Conservation (phyloP, 345 rosid genomes). For the Carallia pectinifolia region DNA sequence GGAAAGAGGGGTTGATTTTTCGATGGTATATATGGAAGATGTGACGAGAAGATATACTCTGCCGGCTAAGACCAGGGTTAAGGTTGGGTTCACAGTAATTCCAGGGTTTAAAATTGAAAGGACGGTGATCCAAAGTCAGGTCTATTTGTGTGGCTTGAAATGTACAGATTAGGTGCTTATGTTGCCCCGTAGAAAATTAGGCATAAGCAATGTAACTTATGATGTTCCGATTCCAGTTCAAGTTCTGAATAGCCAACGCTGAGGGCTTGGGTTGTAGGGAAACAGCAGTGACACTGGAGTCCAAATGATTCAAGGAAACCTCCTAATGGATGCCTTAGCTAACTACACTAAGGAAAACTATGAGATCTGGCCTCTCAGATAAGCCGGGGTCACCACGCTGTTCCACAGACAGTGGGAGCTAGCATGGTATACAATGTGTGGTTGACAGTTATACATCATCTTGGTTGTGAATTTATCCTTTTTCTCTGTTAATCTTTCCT, state of each 20-base stretch:
- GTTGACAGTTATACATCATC: background rate
- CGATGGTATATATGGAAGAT: slow-evolving; percentile 86
- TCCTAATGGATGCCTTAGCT: slow-evolving; percentile 10
- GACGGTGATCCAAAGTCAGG: slow-evolving; percentile 75
- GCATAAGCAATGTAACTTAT: slow-evolving; percentile 1
- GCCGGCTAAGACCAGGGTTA: slow-evolving; percentile 38
- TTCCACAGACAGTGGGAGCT: slow-evolving; percentile 8
- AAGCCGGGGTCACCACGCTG: slow-evolving; percentile 7
- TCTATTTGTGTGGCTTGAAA: slow-evolving; percentile 54
- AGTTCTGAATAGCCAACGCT: background rate
- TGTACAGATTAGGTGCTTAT: slow-evolving; percentile 39
- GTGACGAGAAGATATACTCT: slow-evolving; percentile 39
- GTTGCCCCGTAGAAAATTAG: slow-evolving; percentile 8
- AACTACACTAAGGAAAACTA: slow-evolving; percentile 10
- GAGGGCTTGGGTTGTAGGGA: slow-evolving; percentile 11
- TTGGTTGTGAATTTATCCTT: slow-evolving; percentile 15
- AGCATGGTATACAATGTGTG: slow-evolving; percentile 15
- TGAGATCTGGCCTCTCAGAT: slow-evolving; percentile 7
- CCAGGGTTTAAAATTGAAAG: slow-evolving; percentile 85
- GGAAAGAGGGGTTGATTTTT: slow-evolving; percentile 75
- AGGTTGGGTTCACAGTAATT: slow-evolving; percentile 85
- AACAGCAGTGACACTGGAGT: background rate
- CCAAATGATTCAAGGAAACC: slow-evolving; percentile 17
- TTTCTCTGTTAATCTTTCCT: background rate
- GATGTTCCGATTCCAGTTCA: slow-evolving; percentile 10